Evolutionary conservation across 495 filamentous ascomycete species (phyloP).

Genomic region (Cercophora scortea): DNA sequence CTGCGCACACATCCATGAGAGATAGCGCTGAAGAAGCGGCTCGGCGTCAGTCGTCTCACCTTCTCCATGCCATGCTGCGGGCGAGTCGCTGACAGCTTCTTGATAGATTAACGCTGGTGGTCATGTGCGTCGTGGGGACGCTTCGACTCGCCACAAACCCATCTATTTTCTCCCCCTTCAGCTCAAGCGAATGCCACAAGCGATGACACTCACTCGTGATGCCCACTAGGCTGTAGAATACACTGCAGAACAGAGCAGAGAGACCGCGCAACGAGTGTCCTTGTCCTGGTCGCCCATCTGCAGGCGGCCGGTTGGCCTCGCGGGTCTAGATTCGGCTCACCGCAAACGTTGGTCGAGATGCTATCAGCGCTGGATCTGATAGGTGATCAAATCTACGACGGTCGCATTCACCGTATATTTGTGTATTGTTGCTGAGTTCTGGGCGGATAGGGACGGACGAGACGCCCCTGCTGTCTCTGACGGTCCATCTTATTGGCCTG

Average conservation of each 20-base stretch:
- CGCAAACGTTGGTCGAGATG: constrained; percentile 4
- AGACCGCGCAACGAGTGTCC: neutral
- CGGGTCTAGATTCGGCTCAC: constrained; percentile 4
- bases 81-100: neutral
- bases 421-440: neutral
- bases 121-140: constrained; percentile 15
- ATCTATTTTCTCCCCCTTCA: constrained; percentile 8
- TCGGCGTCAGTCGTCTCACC: neutral
- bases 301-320: neutral
- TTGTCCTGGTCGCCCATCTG: constrained; percentile 1
- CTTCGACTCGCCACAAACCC: constrained; percentile 16
- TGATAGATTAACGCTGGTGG: constrained; percentile 16
- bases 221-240: neutral
- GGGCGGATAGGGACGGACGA: neutral
- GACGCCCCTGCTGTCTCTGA: neutral
- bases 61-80: neutral
- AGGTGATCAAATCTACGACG: constrained; percentile 10
- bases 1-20: neutral
- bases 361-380: constrained; percentile 12
- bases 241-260: neutral
- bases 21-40: constrained; percentile 4
- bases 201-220: neutral
- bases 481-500: neutral
- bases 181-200: constrained; percentile 2
- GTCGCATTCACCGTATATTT: constrained; percentile 16